phyloP scores from a whole-genome alignment of 345 rosid genomes.

The Rhizophora mangle region DNA sequence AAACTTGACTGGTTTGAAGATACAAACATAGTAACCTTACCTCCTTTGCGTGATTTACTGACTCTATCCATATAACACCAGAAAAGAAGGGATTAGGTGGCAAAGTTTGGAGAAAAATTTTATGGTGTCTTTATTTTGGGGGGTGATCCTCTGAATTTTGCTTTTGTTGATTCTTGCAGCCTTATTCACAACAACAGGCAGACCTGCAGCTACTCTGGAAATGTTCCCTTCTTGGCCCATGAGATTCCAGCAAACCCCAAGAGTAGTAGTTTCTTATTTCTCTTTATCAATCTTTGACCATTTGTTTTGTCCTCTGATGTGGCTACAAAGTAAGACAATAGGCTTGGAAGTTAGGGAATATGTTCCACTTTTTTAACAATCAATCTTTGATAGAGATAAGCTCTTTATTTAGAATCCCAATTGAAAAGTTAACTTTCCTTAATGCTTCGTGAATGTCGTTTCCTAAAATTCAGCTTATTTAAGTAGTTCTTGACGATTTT shows the following conservation, averaged over 20 bases:
- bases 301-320: constrained; percentile 28
- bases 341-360: not conserved
- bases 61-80: constrained; percentile 41
- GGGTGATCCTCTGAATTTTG: constrained; percentile 38
- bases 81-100: constrained; percentile 30
- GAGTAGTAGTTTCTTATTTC: constrained; percentile 46
- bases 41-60: constrained; percentile 35
- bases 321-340: not conserved
- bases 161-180: constrained; percentile 47
- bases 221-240: constrained; percentile 99
- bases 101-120: constrained; percentile 10
- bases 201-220: constrained; percentile 96
- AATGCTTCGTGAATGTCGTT: not conserved
- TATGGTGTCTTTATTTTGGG: constrained; percentile 15
- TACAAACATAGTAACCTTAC: constrained; percentile 53
- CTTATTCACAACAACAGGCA: constrained; percentile 55
- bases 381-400: not conserved
- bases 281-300: constrained; percentile 54
- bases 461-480: not conserved
- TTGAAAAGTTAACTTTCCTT: not conserved
- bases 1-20: constrained; percentile 66
- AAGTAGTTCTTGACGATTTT: constrained; percentile 4
- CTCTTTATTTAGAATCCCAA: not conserved
- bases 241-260: constrained; percentile 86
- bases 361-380: not conserved